These are phyloP conservation scores for Ustilago sp. DNA, from an alignment of 1,284 basidiomycete species.

Conservation along the genomic window DNA sequence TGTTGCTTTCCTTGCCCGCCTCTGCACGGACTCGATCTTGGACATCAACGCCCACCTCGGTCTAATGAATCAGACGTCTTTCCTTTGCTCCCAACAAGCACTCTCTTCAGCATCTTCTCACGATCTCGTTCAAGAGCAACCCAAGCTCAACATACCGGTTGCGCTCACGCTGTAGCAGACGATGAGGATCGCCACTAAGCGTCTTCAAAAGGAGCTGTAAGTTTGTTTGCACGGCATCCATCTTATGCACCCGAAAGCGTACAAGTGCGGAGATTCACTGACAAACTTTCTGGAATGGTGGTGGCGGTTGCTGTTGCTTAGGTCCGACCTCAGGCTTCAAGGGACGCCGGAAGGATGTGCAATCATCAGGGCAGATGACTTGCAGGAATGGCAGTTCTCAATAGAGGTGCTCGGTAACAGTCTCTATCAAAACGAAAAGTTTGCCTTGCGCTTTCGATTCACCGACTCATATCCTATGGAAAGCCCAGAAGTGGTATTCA, in stretches of 20 bases:
- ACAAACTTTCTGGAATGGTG: not conserved
- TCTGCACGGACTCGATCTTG: constrained; percentile 3
- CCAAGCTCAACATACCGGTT: not conserved
- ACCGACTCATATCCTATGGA: constrained; percentile 65
- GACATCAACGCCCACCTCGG: not conserved
- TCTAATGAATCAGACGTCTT: not conserved
- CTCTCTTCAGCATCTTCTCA: not conserved
- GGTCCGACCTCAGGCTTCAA: constrained; percentile 50
- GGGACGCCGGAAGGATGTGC: constrained; percentile 51
- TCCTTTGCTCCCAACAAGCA: not conserved
- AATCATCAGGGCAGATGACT: constrained; percentile 57
- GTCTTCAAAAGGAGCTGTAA: constrained; percentile 54
- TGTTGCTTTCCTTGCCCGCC: not conserved
- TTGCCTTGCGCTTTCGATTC: constrained; percentile 66
- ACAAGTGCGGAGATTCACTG: not conserved
- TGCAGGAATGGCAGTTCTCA: constrained; percentile 57
- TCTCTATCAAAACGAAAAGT: constrained; percentile 58
- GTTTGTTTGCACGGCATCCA: not conserved
- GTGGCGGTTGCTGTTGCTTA: not conserved
- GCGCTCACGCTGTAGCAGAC: constrained; percentile 7
- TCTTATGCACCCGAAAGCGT: not conserved
- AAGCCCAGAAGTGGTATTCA: constrained; percentile 66
- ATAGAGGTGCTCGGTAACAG: constrained; percentile 57
- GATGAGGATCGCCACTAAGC: constrained; percentile 57
- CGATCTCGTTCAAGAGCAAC: not conserved